A percentile compares a stretch with the other conserved stretches of the same genome.
Conservation (phyloP, 73 alveolate species). For the Tetrahymena elliotti region DNA sequence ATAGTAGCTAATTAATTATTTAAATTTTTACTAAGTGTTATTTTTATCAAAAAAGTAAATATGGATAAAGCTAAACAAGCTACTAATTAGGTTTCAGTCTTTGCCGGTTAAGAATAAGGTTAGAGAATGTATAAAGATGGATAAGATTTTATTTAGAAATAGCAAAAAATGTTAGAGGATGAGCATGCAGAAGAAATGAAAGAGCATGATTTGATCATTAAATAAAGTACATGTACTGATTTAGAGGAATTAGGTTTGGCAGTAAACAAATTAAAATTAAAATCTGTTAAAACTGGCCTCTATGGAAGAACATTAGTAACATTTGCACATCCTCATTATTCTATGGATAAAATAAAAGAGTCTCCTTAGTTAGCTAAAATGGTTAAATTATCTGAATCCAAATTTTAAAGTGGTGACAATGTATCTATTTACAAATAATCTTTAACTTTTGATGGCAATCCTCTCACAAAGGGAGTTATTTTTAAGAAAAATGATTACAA, state of each 20-base stretch:
- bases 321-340: background rate
- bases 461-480: background rate
- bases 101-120: background rate
- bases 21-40: background rate
- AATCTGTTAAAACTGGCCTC: background rate
- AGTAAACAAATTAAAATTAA: background rate
- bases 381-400: background rate
- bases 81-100: background rate
- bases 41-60: background rate
- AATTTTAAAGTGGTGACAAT: background rate
- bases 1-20: background rate
- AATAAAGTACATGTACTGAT: background rate
- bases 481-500: background rate
- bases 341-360: background rate
- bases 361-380: background rate
- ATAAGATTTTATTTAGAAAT: background rate
- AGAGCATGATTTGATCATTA: background rate
- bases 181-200: background rate
- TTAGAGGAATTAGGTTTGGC: background rate
- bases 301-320: background rate
- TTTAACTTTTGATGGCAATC: background rate
- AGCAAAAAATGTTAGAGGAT: background rate
- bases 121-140: background rate
- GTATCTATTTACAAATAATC: background rate
- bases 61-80: background rate